These are phyloP conservation scores for Mallotus japonicus DNA, from an alignment of 441 rosid species.

Conservation along the genomic window DNA sequence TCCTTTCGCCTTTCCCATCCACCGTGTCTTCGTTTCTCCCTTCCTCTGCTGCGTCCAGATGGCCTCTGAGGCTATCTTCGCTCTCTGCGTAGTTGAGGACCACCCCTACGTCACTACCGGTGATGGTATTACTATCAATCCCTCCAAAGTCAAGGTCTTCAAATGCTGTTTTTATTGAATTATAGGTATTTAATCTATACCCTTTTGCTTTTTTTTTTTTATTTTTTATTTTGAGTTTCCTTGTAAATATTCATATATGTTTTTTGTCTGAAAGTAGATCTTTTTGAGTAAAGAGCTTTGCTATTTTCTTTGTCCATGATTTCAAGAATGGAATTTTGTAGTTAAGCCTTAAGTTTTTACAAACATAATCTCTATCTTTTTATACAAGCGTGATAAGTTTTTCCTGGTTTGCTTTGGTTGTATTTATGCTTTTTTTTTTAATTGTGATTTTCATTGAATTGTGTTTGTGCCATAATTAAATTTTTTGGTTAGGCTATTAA, in stretches of 20 bases:
- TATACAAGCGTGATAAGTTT: neutral
- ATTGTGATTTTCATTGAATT: neutral
- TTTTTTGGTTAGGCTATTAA: too few species aligned
- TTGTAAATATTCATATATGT: too few species aligned
- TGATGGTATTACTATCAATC: slow-evolving; percentile 42
- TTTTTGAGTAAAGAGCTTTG: neutral
- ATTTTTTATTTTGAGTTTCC: neutral
- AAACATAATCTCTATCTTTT: neutral
- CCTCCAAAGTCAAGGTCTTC: slow-evolving; percentile 60
- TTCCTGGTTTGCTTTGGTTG: neutral
- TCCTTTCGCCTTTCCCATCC: slow-evolving; percentile 54
- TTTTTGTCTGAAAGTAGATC: too few species aligned
- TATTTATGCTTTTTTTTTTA: too few species aligned
- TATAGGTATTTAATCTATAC: neutral
- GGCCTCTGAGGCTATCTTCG: slow-evolving; percentile 56
- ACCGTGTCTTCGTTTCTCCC: slow-evolving; percentile 83
- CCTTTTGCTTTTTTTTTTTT: too few species aligned
- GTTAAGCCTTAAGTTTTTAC: neutral
- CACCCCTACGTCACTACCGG: slow-evolving; percentile 29
- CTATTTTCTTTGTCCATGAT: neutral
- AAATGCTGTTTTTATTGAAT: neutral
- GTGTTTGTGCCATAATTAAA: neutral
- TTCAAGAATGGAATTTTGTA: neutral
- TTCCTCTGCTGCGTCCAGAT: slow-evolving; percentile 87
- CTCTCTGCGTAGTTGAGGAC: slow-evolving; percentile 50